Evolutionary conservation across 768 basidiomycete species (phyloP).

Genomic region (Termitomyces sp.): DNA sequence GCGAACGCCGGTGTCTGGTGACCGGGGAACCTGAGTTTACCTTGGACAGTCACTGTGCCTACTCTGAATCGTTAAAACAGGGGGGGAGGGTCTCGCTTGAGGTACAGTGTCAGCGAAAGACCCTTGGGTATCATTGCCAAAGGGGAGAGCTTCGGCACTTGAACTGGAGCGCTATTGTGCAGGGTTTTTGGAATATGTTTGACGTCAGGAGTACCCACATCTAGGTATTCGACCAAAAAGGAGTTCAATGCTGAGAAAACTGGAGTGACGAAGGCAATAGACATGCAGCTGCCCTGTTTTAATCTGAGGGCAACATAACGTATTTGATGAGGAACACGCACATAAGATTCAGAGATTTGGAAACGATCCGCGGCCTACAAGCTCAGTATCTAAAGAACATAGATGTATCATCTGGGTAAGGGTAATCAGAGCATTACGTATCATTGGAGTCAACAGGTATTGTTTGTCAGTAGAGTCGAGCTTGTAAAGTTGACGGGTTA

Average conservation of each 20-base stretch:
- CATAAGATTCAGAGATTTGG: constrained; percentile 7
- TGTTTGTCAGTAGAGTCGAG: constrained; percentile 4
- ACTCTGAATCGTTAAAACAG: constrained; percentile 8
- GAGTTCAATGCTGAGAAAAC: not conserved
- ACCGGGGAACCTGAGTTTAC: not conserved
- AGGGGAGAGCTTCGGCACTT: not conserved
- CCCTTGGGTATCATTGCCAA: not conserved
- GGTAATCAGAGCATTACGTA: constrained; percentile 20
- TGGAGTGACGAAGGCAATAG: not conserved
- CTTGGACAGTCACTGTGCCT: not conserved
- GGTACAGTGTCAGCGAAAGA: not conserved
- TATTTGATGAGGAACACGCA: constrained; percentile 9
- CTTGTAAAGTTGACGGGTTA: not conserved
- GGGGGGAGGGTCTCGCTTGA: not conserved
- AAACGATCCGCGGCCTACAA: constrained; percentile 22
- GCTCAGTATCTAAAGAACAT: constrained; percentile 11
- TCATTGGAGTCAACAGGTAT: constrained; percentile 6
- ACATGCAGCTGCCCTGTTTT: constrained; percentile 1
- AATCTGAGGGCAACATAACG: constrained; percentile 13
- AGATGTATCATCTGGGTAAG: constrained; percentile 15
- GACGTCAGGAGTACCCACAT: not conserved
- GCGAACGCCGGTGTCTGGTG: constrained; percentile 14
- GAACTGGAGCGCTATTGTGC: not conserved
- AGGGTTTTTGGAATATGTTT: not conserved
- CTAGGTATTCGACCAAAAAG: not conserved